Conservation (phyloP, 306 rosid species). For the Fragaria vesca region DNA sequence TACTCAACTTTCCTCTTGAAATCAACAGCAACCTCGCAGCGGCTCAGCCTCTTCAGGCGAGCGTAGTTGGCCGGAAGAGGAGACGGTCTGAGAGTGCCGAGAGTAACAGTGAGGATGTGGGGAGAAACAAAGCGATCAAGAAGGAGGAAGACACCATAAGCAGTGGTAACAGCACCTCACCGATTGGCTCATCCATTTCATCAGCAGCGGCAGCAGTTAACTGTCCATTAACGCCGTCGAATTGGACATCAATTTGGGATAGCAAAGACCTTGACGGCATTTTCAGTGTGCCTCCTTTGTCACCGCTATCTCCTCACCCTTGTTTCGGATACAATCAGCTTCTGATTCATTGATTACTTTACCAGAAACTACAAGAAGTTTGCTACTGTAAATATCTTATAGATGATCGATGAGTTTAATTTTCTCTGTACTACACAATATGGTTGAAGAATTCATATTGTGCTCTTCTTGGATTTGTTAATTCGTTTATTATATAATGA, state of each 20-base stretch:
- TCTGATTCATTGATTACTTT: background rate
- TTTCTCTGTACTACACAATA: background rate
- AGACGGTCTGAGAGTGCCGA: background rate
- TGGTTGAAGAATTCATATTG: slow-evolving; percentile 9
- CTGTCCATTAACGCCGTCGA: slow-evolving; percentile 48
- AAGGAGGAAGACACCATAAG: slow-evolving; percentile 2
- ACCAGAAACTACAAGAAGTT: background rate
- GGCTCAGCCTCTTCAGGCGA: slow-evolving; percentile 5
- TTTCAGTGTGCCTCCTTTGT: slow-evolving; percentile 49
- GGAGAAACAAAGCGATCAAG: slow-evolving; percentile 8
- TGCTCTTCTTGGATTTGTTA: slow-evolving; percentile 12
- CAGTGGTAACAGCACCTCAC: background rate
- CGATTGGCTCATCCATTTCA: background rate
- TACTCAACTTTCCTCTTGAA: slow-evolving; percentile 53
- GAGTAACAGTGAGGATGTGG: background rate
- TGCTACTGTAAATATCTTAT: slow-evolving; percentile 5
- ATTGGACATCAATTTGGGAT: slow-evolving; percentile 52
- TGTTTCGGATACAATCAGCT: slow-evolving; percentile 37
- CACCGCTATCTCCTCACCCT: slow-evolving; percentile 47
- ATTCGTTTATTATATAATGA: background rate
- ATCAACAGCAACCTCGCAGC: slow-evolving; percentile 1
- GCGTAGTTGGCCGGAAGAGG: slow-evolving; percentile 15
- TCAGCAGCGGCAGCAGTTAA: background rate
- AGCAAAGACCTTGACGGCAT: slow-evolving; percentile 41
- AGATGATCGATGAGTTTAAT: background rate